Evolutionary conservation across 2,329 filamentous ascomycete species (phyloP).

Genomic region (Westerdykella sp.): DNA sequence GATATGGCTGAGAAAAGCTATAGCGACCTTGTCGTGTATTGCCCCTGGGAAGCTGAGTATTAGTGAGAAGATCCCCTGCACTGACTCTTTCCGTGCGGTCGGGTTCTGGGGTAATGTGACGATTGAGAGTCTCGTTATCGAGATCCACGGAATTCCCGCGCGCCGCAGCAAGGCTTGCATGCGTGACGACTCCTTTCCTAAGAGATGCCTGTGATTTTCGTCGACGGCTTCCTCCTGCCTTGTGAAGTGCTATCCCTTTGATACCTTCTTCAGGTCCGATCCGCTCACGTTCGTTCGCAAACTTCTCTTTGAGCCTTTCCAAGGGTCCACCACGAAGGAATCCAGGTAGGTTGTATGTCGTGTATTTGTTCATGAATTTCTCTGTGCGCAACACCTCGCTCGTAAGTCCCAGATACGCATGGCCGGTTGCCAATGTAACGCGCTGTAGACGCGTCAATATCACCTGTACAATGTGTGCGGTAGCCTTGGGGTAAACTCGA

Average conservation of each 20-base stretch:
- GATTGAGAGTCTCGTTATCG: conserved; percentile 14
- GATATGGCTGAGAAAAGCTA: conserved; percentile 46
- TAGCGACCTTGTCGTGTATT: conserved; percentile 45
- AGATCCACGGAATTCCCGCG: conserved; percentile 32
- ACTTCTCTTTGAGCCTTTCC: conserved; percentile 85
- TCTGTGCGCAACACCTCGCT: conserved; percentile 90
- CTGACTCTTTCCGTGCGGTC: conserved; percentile 30
- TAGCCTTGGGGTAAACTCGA: conserved; percentile 89
- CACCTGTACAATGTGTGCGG: conserved; percentile 94
- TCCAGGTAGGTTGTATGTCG: conserved; percentile 84
- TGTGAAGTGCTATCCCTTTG: conserved; percentile 94
- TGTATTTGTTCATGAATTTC: conserved; percentile 88
- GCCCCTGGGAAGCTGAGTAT: conserved; percentile 63
- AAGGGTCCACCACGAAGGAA: conserved; percentile 78
- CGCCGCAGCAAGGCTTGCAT: conserved; percentile 54
- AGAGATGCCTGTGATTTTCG: conserved; percentile 64
- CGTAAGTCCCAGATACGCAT: conserved; percentile 87
- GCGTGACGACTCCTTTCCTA: conserved; percentile 71
- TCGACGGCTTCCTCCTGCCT: conserved; percentile 59
- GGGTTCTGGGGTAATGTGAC: conserved; percentile 21
- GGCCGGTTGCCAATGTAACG: conserved; percentile 89
- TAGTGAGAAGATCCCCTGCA: conserved; percentile 69
- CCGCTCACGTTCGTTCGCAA: conserved; percentile 74
- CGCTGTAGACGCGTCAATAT: conserved; percentile 91
- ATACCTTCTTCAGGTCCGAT: conserved; percentile 72